Conservation (phyloP, 2,329 filamentous ascomycete species). For the Tolypocladium nubicola region DNA sequence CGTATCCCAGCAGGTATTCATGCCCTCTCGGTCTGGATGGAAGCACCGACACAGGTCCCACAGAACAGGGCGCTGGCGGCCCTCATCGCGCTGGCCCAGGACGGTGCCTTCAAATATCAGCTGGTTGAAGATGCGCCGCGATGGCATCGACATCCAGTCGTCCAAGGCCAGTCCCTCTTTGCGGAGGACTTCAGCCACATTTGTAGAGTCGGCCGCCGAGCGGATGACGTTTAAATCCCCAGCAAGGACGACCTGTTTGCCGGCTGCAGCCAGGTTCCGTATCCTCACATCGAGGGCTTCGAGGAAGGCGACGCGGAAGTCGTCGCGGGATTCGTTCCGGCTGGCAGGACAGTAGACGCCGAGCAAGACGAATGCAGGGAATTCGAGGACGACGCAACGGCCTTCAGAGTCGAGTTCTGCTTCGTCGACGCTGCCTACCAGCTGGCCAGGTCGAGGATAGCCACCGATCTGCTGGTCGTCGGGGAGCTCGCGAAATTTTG, state of each 20-base stretch:
- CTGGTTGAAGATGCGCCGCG: slow-evolving; percentile 74
- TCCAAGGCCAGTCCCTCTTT: slow-evolving; percentile 59
- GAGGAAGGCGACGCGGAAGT: slow-evolving; percentile 74
- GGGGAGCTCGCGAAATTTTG: slow-evolving; percentile 65
- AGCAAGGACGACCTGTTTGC: slow-evolving; percentile 75
- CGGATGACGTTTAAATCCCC: slow-evolving; percentile 80
- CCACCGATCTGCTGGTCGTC: slow-evolving; percentile 72
- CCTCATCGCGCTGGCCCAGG: slow-evolving; percentile 53
- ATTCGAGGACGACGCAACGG: slow-evolving; percentile 82
- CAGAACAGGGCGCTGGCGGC: slow-evolving; percentile 59
- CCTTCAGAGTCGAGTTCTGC: slow-evolving; percentile 77
- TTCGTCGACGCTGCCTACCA: slow-evolving; percentile 55
- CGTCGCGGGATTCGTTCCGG: slow-evolving; percentile 71
- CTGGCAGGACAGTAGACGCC: slow-evolving; percentile 89
- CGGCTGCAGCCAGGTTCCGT: slow-evolving; percentile 68
- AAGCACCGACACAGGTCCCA: slow-evolving; percentile 79
- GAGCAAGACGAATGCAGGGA: slow-evolving; percentile 86
- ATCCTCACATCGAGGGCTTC: slow-evolving; percentile 72
- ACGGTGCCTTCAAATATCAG: slow-evolving; percentile 67
- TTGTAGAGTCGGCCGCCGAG: slow-evolving; percentile 65
- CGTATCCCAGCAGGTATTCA: slow-evolving; percentile 98
- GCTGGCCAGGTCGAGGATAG: slow-evolving; percentile 63
- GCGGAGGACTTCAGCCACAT: slow-evolving; percentile 57
- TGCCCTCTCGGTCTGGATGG: slow-evolving; percentile 68
- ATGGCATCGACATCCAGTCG: slow-evolving; percentile 62